Conservation (phyloP, 2,329 filamentous ascomycete genomes). For the Moelleriella libera region DNA sequence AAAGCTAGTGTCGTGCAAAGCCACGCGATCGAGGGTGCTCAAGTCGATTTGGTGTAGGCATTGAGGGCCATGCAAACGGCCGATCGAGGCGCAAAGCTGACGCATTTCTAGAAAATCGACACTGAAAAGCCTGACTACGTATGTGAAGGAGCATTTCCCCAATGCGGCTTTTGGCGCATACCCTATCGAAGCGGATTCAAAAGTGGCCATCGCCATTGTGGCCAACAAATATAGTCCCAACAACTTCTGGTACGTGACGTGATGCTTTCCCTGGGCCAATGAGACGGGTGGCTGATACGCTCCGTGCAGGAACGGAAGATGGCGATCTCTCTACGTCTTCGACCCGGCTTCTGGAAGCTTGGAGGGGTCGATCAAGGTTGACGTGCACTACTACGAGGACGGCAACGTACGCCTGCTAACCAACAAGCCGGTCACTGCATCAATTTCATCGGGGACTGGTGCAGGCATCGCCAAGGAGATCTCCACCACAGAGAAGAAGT, state of each 20-base stretch:
- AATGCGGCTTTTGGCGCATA: constrained; percentile 71
- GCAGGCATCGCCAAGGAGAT: constrained; percentile 66
- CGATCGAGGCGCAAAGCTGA: background rate
- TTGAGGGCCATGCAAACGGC: background rate
- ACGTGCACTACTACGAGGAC: constrained; percentile 99
- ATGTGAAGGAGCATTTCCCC: constrained; percentile 81
- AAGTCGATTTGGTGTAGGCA: constrained; percentile 69
- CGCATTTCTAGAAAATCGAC: constrained; percentile 55
- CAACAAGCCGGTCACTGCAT: constrained; percentile 57
- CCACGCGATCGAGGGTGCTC: constrained; percentile 60
- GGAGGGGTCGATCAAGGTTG: constrained; percentile 73
- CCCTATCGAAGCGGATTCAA: constrained; percentile 60
- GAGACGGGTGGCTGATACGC: background rate
- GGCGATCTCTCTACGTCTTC: constrained; percentile 79
- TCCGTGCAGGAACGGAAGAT: constrained; percentile 70
- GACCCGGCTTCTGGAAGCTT: constrained; percentile 54
- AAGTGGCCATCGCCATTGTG: constrained; percentile 70
- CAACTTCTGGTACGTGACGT: constrained; percentile 68
- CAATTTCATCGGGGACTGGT: constrained; percentile 47
- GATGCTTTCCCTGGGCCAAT: background rate
- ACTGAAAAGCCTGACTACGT: constrained; percentile 58
- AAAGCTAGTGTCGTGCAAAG: constrained; percentile 76
- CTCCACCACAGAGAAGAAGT: constrained; percentile 69
- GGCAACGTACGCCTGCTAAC: constrained; percentile 91
- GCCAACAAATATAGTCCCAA: constrained; percentile 96